Percentiles rank a stretch among this genome's conserved stretches.
Conservation (phyloP, 2,329 filamentous ascomycete genomes). For the Paracorniculantispora psalliotae region DNA sequence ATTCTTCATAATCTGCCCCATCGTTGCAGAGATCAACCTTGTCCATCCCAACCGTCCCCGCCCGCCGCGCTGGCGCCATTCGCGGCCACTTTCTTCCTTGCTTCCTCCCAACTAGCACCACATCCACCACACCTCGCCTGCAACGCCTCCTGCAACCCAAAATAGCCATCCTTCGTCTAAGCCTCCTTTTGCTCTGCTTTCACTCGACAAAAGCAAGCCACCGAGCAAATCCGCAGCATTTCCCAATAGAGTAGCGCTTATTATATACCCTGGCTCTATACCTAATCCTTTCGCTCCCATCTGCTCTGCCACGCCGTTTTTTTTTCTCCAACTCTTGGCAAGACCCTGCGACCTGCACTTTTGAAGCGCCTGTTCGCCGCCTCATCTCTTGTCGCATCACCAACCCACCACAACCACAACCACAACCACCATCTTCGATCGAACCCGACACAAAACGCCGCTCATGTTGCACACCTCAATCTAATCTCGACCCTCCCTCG, state of each 20-base stretch:
- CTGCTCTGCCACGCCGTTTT: background rate
- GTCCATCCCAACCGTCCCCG: background rate
- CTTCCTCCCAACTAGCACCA: background rate
- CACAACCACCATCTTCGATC: background rate
- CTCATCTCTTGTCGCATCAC: background rate
- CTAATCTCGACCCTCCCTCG: background rate
- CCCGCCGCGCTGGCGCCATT: background rate
- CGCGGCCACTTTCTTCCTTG: background rate
- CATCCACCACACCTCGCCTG: background rate
- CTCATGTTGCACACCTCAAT: conserved; percentile 3
- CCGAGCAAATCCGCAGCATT: background rate
- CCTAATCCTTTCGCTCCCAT: background rate
- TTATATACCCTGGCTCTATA: background rate
- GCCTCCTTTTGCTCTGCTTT: conserved; percentile 3
- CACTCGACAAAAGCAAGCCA: too few relatives aligned
- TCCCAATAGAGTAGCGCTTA: background rate
- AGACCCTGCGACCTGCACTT: background rate
- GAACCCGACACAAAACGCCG: background rate
- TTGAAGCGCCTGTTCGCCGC: background rate
- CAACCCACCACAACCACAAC: background rate
- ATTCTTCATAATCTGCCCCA: background rate
- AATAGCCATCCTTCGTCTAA: background rate
- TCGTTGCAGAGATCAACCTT: background rate
- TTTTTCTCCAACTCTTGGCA: too few relatives aligned
- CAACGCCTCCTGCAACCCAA: conserved; percentile 3